Evolutionary conservation across 257 asterid genomes (phyloP).

Genomic region (Coffea eugenioides): DNA sequence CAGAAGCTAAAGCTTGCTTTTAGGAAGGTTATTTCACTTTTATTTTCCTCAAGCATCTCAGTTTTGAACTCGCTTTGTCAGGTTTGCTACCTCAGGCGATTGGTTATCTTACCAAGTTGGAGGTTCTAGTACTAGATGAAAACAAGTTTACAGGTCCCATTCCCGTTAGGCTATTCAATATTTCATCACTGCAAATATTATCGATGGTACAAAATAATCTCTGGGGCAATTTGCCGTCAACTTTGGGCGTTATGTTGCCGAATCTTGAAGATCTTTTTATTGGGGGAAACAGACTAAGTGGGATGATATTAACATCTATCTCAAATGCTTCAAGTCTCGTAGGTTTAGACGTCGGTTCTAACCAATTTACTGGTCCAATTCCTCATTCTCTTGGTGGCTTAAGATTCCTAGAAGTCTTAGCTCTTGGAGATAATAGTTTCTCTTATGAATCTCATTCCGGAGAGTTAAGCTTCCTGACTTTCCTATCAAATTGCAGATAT

Average conservation of each 20-base stretch:
- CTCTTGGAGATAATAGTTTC: background rate
- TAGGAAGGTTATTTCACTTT: no score
- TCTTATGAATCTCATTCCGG: background rate
- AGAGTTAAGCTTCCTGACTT: background rate
- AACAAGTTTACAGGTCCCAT: conserved; percentile 26
- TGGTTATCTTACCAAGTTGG: conserved; percentile 24
- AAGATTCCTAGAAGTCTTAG: background rate
- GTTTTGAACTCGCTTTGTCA: background rate
- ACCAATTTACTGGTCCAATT: background rate
- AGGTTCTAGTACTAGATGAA: accelerated
- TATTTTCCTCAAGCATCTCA: no score
- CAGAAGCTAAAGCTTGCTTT: no score
- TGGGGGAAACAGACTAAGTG: background rate
- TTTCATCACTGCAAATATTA: conserved; percentile 19
- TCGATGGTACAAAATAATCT: background rate
- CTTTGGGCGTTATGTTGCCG: background rate
- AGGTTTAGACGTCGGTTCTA: background rate
- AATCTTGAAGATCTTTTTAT: background rate
- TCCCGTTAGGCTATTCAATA: conserved; percentile 30
- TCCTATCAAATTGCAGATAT: background rate
- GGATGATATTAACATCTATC: conserved; percentile 17
- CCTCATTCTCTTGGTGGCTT: background rate
- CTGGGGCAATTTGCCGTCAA: background rate
- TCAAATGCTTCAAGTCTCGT: background rate
- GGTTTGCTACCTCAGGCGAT: conserved; percentile 34